Evolutionary conservation across 768 basidiomycete species (phyloP), one percentile per base, ranked within the genome.

Genomic region (Suillus brevipes): DNA sequence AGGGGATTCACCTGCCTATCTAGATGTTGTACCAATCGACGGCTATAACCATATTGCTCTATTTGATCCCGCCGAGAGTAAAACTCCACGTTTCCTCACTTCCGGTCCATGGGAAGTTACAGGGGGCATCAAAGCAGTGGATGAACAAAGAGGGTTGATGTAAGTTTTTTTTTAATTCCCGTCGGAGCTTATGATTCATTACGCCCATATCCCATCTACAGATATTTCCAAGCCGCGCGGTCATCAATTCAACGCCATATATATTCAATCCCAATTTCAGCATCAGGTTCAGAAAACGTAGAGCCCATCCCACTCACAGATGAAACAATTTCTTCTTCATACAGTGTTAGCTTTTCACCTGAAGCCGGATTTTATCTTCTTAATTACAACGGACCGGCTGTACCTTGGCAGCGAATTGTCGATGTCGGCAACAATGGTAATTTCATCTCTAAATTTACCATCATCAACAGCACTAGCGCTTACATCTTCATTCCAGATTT

Each of bases 31-130:
- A 6, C 94, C 97, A 10, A 87, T 84, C 37, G 87, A 91, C 5
- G 97, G 97, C 0, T 98, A 84, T 80, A 90, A 93, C 69, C 97
- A 99, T 73, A 88, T 99, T 71, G 97, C 97, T 0, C 83, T 95
- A 38, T 99, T 96, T 81, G 89, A 85, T 68, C 89, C 94, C 7
- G 87, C 90, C 4, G 84, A 83, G 65, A 83, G 89, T 20, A 77
- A 81, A 36, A 85, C 82, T 1, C 95, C 96, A 3, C 84, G 78
- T 40, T 99, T 94, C 81, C 80, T 99, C 45, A 99, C 97, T 1
- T 82, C 83, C 2, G 97, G 97, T 1, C 74, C 86, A 20, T 97
- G 95, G 95, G 97, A 99, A 76, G 94, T 99, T 6, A 88, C 88
- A 3, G 84, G 83, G 13, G 84, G 84, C 9, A 89, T 97, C 67